A percentile compares a stretch with the other conserved stretches of the same genome.
phyloP scores from a whole-genome alignment of 768 basidiomycete species.

The Phlebiopsis gigantea region DNA sequence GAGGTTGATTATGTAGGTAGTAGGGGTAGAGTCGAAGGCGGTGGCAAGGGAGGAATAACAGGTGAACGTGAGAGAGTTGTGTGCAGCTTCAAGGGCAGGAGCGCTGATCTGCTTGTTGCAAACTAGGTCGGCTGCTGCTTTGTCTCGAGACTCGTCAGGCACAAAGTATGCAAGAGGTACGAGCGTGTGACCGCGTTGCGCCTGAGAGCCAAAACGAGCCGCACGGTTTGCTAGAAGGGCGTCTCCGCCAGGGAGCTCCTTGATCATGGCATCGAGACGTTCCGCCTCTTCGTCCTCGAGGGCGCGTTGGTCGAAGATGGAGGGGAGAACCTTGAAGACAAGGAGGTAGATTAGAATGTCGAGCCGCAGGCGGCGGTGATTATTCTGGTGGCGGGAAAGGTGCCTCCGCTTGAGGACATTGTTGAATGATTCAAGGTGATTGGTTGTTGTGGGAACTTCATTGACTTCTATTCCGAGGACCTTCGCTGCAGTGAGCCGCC shows the following conservation, averaged over 20 bases:
- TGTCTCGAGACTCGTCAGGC: neutral
- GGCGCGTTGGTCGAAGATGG: slow-evolving; percentile 10
- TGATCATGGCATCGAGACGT: slow-evolving; percentile 7
- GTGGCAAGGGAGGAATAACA: neutral
- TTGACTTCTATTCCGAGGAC: slow-evolving; percentile 19
- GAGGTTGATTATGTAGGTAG: neutral
- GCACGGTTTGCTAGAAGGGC: neutral
- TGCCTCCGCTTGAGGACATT: slow-evolving; percentile 27
- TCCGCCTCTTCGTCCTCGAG: neutral
- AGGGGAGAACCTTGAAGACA: slow-evolving; percentile 14
- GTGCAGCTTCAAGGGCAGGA: neutral
- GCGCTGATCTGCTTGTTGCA: neutral
- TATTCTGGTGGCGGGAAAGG: slow-evolving; percentile 22
- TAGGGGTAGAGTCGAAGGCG: neutral
- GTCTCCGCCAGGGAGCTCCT: neutral
- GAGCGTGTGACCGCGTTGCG: neutral
- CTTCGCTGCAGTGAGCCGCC: slow-evolving; percentile 21
- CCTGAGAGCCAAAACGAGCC: no score
- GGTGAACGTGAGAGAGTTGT: neutral
- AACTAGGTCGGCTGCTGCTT: neutral
- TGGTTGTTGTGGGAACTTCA: slow-evolving; percentile 31
- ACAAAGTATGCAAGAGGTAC: neutral
- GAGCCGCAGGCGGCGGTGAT: slow-evolving; percentile 25
- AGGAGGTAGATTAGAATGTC: slow-evolving; percentile 22
- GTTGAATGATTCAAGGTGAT: slow-evolving; percentile 37